These are phyloP conservation scores for Hymenoscyphus fructigenus DNA, from an alignment of 2,329 filamentous ascomycete genomes.

Conservation along the genomic window DNA sequence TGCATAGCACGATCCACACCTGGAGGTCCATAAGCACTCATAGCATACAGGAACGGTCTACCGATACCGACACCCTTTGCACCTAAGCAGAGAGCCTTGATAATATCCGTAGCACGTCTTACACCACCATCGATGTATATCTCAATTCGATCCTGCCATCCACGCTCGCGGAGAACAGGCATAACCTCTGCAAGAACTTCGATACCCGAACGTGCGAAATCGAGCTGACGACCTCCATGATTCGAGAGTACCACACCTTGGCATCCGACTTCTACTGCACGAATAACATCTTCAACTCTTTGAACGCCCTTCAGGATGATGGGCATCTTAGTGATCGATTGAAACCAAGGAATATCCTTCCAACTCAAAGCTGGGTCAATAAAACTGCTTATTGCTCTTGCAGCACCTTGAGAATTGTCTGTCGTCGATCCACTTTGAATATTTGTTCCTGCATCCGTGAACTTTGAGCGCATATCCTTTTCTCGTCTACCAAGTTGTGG, in stretches of 20 bases:
- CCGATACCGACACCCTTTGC: slow-evolving; percentile 93
- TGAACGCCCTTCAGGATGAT: slow-evolving; percentile 97
- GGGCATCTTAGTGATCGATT: slow-evolving; percentile 86
- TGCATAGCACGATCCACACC: slow-evolving; percentile 93
- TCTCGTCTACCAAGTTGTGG: slow-evolving; percentile 92
- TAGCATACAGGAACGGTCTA: slow-evolving; percentile 91
- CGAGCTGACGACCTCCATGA: slow-evolving; percentile 91
- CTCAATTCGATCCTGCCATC: slow-evolving; percentile 75
- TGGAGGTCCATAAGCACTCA: slow-evolving; percentile 84
- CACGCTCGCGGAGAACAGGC: slow-evolving; percentile 74
- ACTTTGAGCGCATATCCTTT: slow-evolving; percentile 97
- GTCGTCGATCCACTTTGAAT: slow-evolving; percentile 76
- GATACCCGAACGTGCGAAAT: slow-evolving; percentile 84
- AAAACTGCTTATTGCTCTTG: slow-evolving; percentile 91
- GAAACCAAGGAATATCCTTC: slow-evolving; percentile 94
- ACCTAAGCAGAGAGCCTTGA: slow-evolving; percentile 92
- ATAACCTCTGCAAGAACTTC: slow-evolving; percentile 93
- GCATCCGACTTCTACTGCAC: slow-evolving; percentile 77
- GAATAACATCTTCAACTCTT: slow-evolving; percentile 89
- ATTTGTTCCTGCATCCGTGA: slow-evolving; percentile 76
- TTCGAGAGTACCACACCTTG: slow-evolving; percentile 93
- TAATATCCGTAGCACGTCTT: slow-evolving; percentile 85
- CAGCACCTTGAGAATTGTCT: slow-evolving; percentile 88
- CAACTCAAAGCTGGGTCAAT: slow-evolving; percentile 94
- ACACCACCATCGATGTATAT: slow-evolving; percentile 91